Base-by-base conservation (phyloP, 352 stramenopile species). In the Phytophthora ohioensis region DNA sequence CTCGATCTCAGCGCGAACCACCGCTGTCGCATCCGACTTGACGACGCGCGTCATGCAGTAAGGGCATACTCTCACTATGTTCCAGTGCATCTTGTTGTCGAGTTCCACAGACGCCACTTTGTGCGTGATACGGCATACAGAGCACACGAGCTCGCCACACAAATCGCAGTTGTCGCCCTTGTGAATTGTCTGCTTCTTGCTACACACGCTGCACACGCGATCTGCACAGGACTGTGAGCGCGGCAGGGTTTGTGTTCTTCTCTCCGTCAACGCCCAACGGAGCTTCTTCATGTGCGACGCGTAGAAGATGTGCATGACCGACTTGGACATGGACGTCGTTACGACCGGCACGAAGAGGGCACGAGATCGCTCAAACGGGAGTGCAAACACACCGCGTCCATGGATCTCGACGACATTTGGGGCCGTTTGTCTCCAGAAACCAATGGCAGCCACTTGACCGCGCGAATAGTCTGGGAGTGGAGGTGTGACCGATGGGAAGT, bases 71-170 rank as follows among this genome's bases (percentile, higher is more conserved):
- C 54, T 65, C 17, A 57, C 54, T 38, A 68, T 73, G 32, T 35
- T 61, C 68, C 63, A 74, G 41, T 72, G 63, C 43, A 79, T 71
- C 43, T 74, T 76, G 67, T 71, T 75, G 54, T 76, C 67, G 5
- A 69, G 54, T 34, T 63, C 68, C 32, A 79, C 57, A 30, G 58
- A 64, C 49, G 72, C 68, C 43, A 79, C 58, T 55, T 79, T 74
- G 47, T 79, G 72, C n/a, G 63, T 66, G 57, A 79, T 60, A 27
- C 72, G 69, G 68, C 72, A 79, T 1, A 64, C 45, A 7, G 61
- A 71, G 63, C 71, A 79, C 57, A 79, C 67, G 38, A 73, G 65
- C 11, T 79, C 58, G 13, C 55, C 62, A 32, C 71, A 79, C 35
- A 79, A 65, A 6, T 76, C 62, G 15, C 67, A 79, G 36, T 35